A percentile compares a stretch with the other conserved stretches of the same genome.
Evolutionary conservation across 2,329 filamentous ascomycete species (phyloP).

Genomic region (Raffaelea arxii): DNA sequence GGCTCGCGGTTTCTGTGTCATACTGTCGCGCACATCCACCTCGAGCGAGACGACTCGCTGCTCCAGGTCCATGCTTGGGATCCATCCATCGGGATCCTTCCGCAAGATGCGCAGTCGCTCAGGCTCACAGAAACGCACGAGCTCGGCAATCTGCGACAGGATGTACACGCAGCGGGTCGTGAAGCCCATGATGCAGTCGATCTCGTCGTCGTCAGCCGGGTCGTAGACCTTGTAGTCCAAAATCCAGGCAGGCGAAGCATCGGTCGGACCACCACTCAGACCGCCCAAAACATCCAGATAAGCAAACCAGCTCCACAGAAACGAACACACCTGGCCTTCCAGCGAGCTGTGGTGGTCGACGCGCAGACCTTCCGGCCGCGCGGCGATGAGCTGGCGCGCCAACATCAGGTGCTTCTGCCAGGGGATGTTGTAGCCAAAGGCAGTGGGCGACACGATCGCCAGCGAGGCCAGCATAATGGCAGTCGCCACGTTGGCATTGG

Average conservation of each 20-base stretch:
- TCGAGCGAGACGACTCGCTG: constrained; percentile 50
- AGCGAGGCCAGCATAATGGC: constrained; percentile 79
- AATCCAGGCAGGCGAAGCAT: constrained; percentile 40
- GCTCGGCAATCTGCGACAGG: constrained; percentile 60
- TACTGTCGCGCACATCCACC: constrained; percentile 49
- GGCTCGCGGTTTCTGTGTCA: constrained; percentile 29
- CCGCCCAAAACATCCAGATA: constrained; percentile 74
- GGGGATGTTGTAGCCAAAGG: constrained; percentile 68
- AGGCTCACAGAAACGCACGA: constrained; percentile 57
- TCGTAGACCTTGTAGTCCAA: constrained; percentile 41
- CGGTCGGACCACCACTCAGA: constrained; percentile 48
- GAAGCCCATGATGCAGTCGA: constrained; percentile 76
- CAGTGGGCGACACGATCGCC: constrained; percentile 73
- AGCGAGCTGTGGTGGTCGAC: constrained; percentile 39
- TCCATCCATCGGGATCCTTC: constrained; percentile 32
- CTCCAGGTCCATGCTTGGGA: constrained; percentile 43
- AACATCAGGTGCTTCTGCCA: constrained; percentile 74
- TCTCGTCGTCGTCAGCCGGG: constrained; percentile 51
- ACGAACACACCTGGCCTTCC: constrained; percentile 54
- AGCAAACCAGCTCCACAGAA: constrained; percentile 73
- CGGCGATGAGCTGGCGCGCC: constrained; percentile 64
- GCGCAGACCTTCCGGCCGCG: constrained; percentile 36
- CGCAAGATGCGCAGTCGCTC: constrained; percentile 5
- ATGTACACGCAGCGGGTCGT: constrained; percentile 62
- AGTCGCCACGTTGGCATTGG: constrained; percentile 65